Conservation (phyloP, 2,329 filamentous ascomycete genomes). For the Scedosporium aurantiacum region DNA sequence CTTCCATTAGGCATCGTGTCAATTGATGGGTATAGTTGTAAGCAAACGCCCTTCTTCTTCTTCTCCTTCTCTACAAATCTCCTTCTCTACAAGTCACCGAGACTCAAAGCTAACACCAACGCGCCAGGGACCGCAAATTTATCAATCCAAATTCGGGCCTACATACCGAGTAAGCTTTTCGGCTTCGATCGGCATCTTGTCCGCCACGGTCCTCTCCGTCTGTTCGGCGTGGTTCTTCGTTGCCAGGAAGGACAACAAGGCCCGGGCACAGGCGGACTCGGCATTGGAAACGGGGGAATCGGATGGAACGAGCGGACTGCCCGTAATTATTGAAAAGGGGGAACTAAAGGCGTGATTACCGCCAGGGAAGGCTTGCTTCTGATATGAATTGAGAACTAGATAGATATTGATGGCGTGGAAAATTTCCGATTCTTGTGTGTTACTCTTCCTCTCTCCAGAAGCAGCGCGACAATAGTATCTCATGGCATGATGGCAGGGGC, state of each 20-base stretch:
- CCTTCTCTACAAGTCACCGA: too few species aligned
- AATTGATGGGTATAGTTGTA: constrained; percentile 26
- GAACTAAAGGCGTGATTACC: too few species aligned
- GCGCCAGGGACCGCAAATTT: constrained; percentile 23
- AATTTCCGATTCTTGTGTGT: too few species aligned
- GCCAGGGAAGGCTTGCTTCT: too few species aligned
- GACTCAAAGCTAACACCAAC: not conserved
- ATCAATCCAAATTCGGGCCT: constrained; percentile 26
- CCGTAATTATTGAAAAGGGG: too few species aligned
- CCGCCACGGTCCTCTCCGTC: constrained; percentile 15
- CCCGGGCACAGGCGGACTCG: not conserved
- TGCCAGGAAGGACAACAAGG: constrained; percentile 10
- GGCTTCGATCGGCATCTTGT: constrained; percentile 22
- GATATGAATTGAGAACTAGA: too few species aligned
- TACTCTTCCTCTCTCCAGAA: too few species aligned
- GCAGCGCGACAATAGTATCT: too few species aligned
- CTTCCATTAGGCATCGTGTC: constrained; percentile 14
- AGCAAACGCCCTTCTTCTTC: not conserved
- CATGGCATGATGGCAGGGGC: too few species aligned
- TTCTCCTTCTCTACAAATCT: too few species aligned
- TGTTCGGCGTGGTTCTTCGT: constrained; percentile 15
- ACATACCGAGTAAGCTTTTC: constrained; percentile 25
- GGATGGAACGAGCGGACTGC: not conserved
- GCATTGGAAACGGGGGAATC: not conserved
- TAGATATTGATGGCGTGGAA: too few species aligned